Evolutionary conservation across 148 eudicot species (phyloP).

Genomic region (Rhododendron vialii): DNA sequence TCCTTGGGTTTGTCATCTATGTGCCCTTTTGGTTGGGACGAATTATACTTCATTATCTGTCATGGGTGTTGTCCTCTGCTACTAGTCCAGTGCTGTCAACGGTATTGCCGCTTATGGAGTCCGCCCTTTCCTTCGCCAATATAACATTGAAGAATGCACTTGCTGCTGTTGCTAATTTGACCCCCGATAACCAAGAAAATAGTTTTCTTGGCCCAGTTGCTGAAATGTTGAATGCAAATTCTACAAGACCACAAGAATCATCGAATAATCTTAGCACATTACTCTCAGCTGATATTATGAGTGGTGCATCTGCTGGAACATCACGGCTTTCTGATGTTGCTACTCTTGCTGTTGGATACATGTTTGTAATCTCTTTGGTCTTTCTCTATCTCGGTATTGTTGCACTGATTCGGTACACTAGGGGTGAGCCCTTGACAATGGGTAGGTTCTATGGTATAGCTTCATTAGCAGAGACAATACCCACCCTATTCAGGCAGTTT

Average conservation of each 20-base stretch:
- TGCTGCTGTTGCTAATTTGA: constrained; percentile 63
- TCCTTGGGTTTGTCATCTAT: constrained; percentile 84
- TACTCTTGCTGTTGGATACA: constrained; percentile 89
- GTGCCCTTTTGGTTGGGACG: constrained; percentile 90
- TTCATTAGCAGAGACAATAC: constrained; percentile 76
- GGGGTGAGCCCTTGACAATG: constrained; percentile 79
- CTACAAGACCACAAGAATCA: constrained; percentile 45
- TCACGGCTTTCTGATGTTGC: constrained; percentile 86
- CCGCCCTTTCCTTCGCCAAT: constrained; percentile 75
- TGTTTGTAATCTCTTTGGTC: constrained; percentile 71
- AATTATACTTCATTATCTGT: constrained; percentile 59
- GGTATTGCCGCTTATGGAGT: constrained; percentile 68
- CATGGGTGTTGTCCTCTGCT: constrained; percentile 76
- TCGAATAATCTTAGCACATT: constrained; percentile 43
- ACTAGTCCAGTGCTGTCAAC: constrained; percentile 60
- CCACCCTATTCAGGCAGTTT: constrained; percentile 77
- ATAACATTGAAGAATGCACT: constrained; percentile 74
- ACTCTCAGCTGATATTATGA: constrained; percentile 47
- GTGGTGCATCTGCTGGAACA: constrained; percentile 59
- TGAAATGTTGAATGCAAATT: constrained; percentile 54
- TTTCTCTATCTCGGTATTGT: constrained; percentile 70
- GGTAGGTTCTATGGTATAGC: constrained; percentile 87
- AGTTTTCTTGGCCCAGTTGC: constrained; percentile 47
- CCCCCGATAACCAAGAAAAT: constrained; percentile 48
- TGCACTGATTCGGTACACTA: constrained; percentile 70